Base-by-base conservation (phyloP, 805 yeast genomes). In the Sungouiozyma intestinalis region DNA sequence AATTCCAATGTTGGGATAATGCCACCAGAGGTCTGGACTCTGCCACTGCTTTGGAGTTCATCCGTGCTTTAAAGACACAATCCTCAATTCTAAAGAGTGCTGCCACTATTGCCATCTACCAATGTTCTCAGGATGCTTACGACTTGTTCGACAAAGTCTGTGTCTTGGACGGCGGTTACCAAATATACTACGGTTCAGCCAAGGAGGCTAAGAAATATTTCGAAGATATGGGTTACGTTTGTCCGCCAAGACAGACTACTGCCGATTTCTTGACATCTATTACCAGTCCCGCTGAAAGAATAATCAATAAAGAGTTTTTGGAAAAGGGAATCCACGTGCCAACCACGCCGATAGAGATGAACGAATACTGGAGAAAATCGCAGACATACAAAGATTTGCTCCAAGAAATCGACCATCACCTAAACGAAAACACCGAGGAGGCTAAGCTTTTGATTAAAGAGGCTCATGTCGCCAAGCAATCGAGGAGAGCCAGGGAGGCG, bases 1-100 rank as follows among this genome's bases (percentile, higher is more conserved):
- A 74, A 38, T 66, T 81, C 40, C 79, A 73, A 48, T 76, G 83
- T 62, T 80, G 84, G 77, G 88, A 84, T 66, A 85, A 85, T 55
- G 81, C 90, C 3, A 85, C 94, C 4, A 75, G 92, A 67, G 94
- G 94, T 53, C 69, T 85, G 45, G 94, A 84, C 64, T 73, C 92
- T 4, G 82, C 92, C 9, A 83, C 94, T 34, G 94, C 94, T 3
- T 67, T 81, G 48, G 88, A 82, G 56, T 84, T 77, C 53, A 70
- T 81, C 35, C 68, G 76, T 47, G 81, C 85, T 17, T 67, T 85
- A 46, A 77, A 82, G 53, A 71, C 77, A 2, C 65, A 75, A n/a
- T 79, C 86, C 3, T 60, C 68, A 29, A 62, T 79, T 40, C 59
- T 72, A 45, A 66, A 70, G 18, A 66, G 74, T 9, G 69, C 81